Base-by-base conservation (phyloP, 345 rosid species). In the Turritis glabra region DNA sequence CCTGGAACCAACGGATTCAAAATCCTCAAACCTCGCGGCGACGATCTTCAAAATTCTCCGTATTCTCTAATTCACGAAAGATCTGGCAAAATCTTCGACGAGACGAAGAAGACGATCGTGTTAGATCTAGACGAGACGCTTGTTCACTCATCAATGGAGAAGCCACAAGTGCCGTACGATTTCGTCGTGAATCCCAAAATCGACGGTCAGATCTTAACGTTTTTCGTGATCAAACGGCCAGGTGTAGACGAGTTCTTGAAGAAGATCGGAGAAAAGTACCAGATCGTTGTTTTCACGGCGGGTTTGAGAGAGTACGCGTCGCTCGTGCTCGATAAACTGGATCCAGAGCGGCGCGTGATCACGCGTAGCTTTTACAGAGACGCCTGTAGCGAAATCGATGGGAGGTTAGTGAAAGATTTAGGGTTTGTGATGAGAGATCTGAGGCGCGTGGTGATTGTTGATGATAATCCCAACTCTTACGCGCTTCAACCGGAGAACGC, bases 71-170 rank as follows among this genome's bases (percentile, higher is more conserved):
- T 67, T 44, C 71, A 68, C 80, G 56, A 81, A 30, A 30, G 77
- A 70, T 65, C 77, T 50, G 75, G 75, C 13, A 63, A 81, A 4
- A 54, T 50, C 0, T 80, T 78, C 14, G 84, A 81, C 53, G 43
- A 58, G 13, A 50, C 67, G 33, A 84, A 84, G 65, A 89, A 67
- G 77, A 91, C 97, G 3, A 80, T 90, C n/a, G 86, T 91, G 73
- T 86, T 94, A 11, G 98, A 94, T 73, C 95, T 94, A 2, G 98
- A 94, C 54, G 97, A 94, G 77, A 94, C 97, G 0, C 79, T 91
- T 7, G 80, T 91, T 21, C 98, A 94, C 67, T 91, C 98, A n/a
- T 80, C 84, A 19, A 62, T 91, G 5, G 95, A 86, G 78, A 96
- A 88, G 11, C 95, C 96, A 8, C 79, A 90, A 0, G 64, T 77